Evolutionary conservation across 2,329 filamentous ascomycete species (phyloP), one percentile per base, ranked within the genome.

Genomic region (Rhynchosporium graminicola): DNA sequence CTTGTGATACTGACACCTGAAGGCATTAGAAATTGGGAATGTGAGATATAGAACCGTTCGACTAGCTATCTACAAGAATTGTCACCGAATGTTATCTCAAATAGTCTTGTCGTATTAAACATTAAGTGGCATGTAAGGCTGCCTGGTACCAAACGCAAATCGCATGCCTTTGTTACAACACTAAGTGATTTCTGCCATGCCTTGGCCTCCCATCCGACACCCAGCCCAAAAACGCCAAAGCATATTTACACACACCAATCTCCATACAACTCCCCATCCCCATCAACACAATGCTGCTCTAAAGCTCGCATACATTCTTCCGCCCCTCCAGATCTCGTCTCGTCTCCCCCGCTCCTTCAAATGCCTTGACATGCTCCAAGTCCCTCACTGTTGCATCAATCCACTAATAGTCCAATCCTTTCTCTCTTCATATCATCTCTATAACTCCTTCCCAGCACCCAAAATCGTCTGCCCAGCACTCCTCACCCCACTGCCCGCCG

Each of bases 371-470:
- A 26, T 26, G 5, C n/a, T 13, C 29, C 4, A 47, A 29, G n/a
- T 40, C 45, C 12, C 2, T 1, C 8, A 6, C 6, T 2, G 4
- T 36, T 7, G 10, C 26, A 42, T 26, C 33, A 20, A 2, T 20
- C 36, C 8, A n/a, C n/a, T 6, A 43, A 38, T 26, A 40, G 10
- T 20, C n/a, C 8, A 4, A 20, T 12, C 42, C 55, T 33, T 12
- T 57, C 28, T 13, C 5, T 36, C 33, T 10, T 36, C 33, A 10
- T 10, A 31, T 4, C 36, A 20, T 31, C 38, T 10, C 62, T 64
- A 73, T 55, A 73, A 63, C 63, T 73, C 71, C 55, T 71, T 72
- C 38, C 60, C 64, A 28, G 46, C 63, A 12, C 64, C 66, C 42
- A 65, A 29, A 12, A 65, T 64, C 26, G 62, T 63, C 29, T 63